A percentile compares a stretch with the other conserved stretches of the same genome.
phyloP scores from a whole-genome alignment of 371 early-diverging fungal genomes.

The Apophysomyces trapeziformis region DNA sequence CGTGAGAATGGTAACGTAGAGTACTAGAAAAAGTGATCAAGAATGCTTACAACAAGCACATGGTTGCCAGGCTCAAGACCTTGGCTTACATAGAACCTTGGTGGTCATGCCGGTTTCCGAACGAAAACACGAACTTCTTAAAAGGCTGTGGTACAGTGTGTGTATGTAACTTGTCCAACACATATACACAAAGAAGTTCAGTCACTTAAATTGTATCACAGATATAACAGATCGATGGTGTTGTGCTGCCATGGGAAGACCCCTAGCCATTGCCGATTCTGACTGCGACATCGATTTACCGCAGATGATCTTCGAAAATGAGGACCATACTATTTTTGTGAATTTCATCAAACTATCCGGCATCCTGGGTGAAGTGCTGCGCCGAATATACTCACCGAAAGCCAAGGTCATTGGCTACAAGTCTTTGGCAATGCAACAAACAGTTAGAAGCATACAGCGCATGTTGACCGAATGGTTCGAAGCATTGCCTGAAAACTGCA shows the following conservation, averaged over 20 bases:
- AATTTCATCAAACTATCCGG: slow-evolving; percentile 47
- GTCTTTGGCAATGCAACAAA: slow-evolving; percentile 23
- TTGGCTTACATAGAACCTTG: slow-evolving; percentile 43
- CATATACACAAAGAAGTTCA: background rate
- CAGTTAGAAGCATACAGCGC: slow-evolving; percentile 33
- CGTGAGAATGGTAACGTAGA: slow-evolving; percentile 43
- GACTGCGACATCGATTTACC: slow-evolving; percentile 56
- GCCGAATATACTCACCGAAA: slow-evolving; percentile 49
- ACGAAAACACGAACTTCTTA: slow-evolving; percentile 31
- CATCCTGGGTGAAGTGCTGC: slow-evolving; percentile 47
- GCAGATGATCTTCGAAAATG: slow-evolving; percentile 17
- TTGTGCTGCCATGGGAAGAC: slow-evolving; percentile 50
- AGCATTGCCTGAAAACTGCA: slow-evolving; percentile 34
- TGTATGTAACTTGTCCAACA: slow-evolving; percentile 10
- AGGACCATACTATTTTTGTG: slow-evolving; percentile 39
- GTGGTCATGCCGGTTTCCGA: slow-evolving; percentile 27
- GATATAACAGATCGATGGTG: slow-evolving; percentile 48
- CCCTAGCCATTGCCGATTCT: slow-evolving; percentile 49
- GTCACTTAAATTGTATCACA: background rate
- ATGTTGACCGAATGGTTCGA: slow-evolving; percentile 44
- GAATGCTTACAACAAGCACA: background rate
- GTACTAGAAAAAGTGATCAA: background rate
- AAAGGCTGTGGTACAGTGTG: slow-evolving; percentile 46
- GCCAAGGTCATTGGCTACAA: slow-evolving; percentile 41
- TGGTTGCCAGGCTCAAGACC: slow-evolving; percentile 40